phyloP scores from a whole-genome alignment of 169 alveolate species.

The Eimeria maxima region DNA sequence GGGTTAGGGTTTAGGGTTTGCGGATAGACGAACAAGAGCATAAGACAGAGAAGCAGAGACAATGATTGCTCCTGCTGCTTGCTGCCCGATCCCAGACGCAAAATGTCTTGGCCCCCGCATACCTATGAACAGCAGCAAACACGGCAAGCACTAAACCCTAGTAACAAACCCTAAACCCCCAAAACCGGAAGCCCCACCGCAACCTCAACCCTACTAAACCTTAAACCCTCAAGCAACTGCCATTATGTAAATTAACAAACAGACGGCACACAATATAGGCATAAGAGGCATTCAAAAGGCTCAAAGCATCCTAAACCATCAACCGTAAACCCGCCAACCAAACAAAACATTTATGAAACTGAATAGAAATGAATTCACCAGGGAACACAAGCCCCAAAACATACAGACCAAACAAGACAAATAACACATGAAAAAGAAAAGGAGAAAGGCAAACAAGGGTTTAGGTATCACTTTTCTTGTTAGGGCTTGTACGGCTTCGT shows the following conservation, averaged over 20 bases:
- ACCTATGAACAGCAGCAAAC: background rate
- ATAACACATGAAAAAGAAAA: background rate
- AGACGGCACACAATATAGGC: too few species aligned
- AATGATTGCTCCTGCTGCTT: background rate
- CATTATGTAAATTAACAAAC: too few species aligned
- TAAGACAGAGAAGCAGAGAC: background rate
- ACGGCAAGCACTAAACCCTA: background rate
- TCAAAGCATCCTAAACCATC: background rate
- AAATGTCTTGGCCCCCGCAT: background rate
- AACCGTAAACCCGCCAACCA: background rate
- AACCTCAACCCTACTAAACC: background rate
- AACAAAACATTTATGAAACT: background rate
- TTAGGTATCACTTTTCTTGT: background rate
- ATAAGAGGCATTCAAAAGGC: too few species aligned
- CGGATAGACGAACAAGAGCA: background rate
- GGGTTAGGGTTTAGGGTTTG: background rate
- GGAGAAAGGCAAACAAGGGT: background rate
- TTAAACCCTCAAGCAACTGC: too few species aligned
- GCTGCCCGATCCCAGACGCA: background rate
- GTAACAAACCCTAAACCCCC: background rate
- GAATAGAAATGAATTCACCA: background rate
- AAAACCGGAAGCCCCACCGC: too few species aligned
- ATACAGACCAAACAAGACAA: background rate
- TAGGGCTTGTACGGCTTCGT: slow-evolving; percentile 13
- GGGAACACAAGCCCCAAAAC: background rate